Evolutionary conservation across 371 early-diverging fungal genomes (phyloP).

Genomic region (Apophysomyces elegans): DNA sequence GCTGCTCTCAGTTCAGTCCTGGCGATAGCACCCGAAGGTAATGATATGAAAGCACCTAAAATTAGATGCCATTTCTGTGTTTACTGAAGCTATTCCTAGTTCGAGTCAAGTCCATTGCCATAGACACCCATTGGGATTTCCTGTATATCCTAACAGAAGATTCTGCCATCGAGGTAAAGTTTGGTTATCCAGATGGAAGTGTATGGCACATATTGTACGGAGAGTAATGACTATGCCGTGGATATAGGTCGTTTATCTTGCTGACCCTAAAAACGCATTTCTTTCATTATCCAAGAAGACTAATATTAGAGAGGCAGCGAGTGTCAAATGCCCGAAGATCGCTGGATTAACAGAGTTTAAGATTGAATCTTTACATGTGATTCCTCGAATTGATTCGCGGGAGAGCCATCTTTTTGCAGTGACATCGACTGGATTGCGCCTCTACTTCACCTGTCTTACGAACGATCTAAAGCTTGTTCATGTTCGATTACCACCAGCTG

Average conservation of each 20-base stretch:
- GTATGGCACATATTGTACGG: too few species aligned
- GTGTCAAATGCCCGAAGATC: constrained; percentile 52
- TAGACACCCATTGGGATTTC: constrained; percentile 73
- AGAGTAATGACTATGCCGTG: too few species aligned
- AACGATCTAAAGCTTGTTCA: constrained; percentile 68
- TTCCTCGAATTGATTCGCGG: constrained; percentile 65
- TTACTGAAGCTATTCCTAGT: constrained; percentile 20
- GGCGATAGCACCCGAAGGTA: not conserved
- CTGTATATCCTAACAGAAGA: constrained; percentile 72
- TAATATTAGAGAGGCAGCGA: constrained; percentile 50
- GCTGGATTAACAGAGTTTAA: constrained; percentile 41
- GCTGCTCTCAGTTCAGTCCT: not conserved
- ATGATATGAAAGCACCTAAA: not conserved
- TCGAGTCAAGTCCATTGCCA: constrained; percentile 54
- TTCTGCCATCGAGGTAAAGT: constrained; percentile 68
- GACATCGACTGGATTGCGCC: constrained; percentile 69
- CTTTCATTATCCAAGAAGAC: constrained; percentile 36
- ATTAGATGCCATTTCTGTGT: constrained; percentile 15
- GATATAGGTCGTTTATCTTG: constrained; percentile 36
- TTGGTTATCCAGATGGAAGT: not conserved
- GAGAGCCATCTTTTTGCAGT: constrained; percentile 70
- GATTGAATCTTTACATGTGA: constrained; percentile 68
- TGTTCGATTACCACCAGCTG: constrained; percentile 70
- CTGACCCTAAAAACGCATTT: constrained; percentile 29
- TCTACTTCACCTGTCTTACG: constrained; percentile 74